Percentiles rank a stretch among this genome's conserved stretches.
Conservation (phyloP, 768 basidiomycete genomes). For the Gyrodon lividus region DNA sequence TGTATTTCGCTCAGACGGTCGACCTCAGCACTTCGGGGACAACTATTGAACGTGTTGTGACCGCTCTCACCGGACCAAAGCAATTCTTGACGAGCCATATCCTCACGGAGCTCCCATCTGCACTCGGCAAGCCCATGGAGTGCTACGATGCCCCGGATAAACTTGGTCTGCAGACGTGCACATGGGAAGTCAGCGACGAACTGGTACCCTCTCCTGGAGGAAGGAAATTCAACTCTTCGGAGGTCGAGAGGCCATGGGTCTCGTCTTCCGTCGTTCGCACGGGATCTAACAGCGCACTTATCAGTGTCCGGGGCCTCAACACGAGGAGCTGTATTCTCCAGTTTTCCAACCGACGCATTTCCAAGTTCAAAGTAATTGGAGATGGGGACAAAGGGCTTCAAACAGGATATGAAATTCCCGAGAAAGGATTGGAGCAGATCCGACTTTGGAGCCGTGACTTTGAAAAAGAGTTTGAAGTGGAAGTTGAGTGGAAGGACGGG, state of each 20-base stretch:
- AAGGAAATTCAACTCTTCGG: not conserved
- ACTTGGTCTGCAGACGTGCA: conserved; percentile 46
- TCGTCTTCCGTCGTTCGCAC: conserved; percentile 40
- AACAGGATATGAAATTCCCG: conserved; percentile 39
- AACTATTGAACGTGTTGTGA: conserved; percentile 34
- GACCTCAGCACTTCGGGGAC: conserved; percentile 37
- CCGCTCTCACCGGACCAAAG: conserved; percentile 44
- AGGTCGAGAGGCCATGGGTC: conserved; percentile 40
- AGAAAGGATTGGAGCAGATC: conserved; percentile 38
- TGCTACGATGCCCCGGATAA: conserved; percentile 29
- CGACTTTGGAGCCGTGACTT: conserved; percentile 64
- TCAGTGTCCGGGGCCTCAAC: conserved; percentile 54
- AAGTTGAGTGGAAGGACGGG: conserved; percentile 46
- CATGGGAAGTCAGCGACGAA: conserved; percentile 42
- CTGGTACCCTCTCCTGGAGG: conserved; percentile 41
- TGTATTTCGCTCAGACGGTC: conserved; percentile 68
- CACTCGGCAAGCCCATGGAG: conserved; percentile 34
- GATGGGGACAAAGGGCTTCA: conserved; percentile 38
- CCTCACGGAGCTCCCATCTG: conserved; percentile 52
- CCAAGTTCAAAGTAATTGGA: conserved; percentile 40
- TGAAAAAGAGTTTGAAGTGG: conserved; percentile 51
- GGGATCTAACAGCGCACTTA: conserved; percentile 43
- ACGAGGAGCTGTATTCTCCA: conserved; percentile 63
- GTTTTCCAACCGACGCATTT: conserved; percentile 49
- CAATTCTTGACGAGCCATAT: conserved; percentile 44